These are phyloP conservation scores for Triticum aestivum DNA, from an alignment of 176 grass and related monocot genomes.

Conservation along the genomic window IWGSC_CS_RefSeq_v2.1 NC_057795.1:165931881-165932380, in stretches of 20 bases:
- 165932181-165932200: slow-evolving; percentile 29
- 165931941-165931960: slow-evolving; percentile 16
- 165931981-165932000: not conserved
- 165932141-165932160: not conserved
- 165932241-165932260: slow-evolving; percentile 40
- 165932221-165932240: slow-evolving; percentile 42
- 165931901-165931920: slow-evolving; percentile 29
- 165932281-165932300: slow-evolving; percentile 37
- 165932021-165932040: slow-evolving; percentile 21
- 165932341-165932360: not conserved
- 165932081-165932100: slow-evolving; percentile 21
- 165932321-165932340: slow-evolving; percentile 30
- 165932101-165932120: slow-evolving; percentile 39
- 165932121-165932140: slow-evolving; percentile 60
- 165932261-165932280: slow-evolving; percentile 1
- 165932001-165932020: slow-evolving; percentile 16
- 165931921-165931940: not conserved
- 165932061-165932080: slow-evolving; percentile 23
- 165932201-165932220: slow-evolving; percentile 41
- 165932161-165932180: slow-evolving; percentile 46
- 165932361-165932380: slow-evolving; percentile 37
- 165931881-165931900: slow-evolving; percentile 60
- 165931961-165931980: slow-evolving; percentile 30
- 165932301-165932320: slow-evolving; percentile 14
- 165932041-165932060: slow-evolving; percentile 22